Base-by-base conservation (phyloP, 768 basidiomycete species). In the Kwoniella botswanensis region DNA sequence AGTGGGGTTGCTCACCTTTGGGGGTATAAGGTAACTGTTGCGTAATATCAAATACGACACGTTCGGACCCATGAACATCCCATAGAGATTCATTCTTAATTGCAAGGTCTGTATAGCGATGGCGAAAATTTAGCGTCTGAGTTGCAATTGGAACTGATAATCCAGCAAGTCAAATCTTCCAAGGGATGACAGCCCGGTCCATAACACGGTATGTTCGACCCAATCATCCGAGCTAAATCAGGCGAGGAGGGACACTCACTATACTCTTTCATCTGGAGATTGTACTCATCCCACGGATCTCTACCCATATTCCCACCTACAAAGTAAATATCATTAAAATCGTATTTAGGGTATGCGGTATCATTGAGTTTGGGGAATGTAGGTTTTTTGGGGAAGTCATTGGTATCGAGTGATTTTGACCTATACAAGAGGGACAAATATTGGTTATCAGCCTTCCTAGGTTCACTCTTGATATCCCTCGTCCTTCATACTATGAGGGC, bases 1-100 rank as follows among this genome's bases (percentile, higher is more conserved):
- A 11, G 42, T 55, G 11, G 26, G 46, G 17, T 0, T 13, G 18
- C 46, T 50, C 46, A 50, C 46, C 15, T 50, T 13, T 46, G 17
- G 35, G 29, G 0, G 26, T 44, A 11, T 71, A 53, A 3, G 63
- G 73, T 6, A 74, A 52, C 17, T 46, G 12, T 22, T 65, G 63
- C 4, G 24, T 42, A 4, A 67, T 18, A 53, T 78, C 74, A 46
- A 76, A 76, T 2, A 74, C 72, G 15, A 61, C n/a, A 9, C 74
- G 56, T 55, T 78, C 76, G 10, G 61, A 74, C 3, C 70, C 76
- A 7, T 69, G 57, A 5, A 75, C 67, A 2, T 70, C 61, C 76
- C 76, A 78, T 9, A 78, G 59, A 17, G 26, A 67, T 12, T 43
- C 29, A 41, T 78, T 64, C 29, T 57, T 29, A 15, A 76, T 61